phyloP scores from a whole-genome alignment of 192 early-diverging fungal genomes.

The Backusella liffmaniae region DNA sequence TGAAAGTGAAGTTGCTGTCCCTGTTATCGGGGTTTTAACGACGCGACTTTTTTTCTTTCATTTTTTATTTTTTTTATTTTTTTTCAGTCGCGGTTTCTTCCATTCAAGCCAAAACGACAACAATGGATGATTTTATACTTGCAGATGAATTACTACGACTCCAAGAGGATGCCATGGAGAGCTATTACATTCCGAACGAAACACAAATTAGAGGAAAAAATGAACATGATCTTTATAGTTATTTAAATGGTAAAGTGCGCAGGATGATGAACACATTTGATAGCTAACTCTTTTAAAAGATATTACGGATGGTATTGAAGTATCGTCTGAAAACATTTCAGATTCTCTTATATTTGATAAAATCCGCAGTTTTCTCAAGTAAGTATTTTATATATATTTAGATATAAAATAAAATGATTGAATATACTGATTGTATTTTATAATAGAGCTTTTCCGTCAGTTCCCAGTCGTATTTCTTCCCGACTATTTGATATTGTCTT shows the following conservation, averaged over 20 bases:
- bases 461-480: slow-evolving; percentile 46
- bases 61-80: not conserved
- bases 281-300: slow-evolving; percentile 15
- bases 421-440: not conserved
- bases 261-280: not conserved
- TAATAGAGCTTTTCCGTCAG: slow-evolving; percentile 47
- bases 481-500: slow-evolving; percentile 71
- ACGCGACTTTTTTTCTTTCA: not conserved
- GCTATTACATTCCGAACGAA: slow-evolving; percentile 42
- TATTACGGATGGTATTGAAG: slow-evolving; percentile 47
- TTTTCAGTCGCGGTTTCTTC: not conserved
- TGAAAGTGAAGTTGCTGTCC: not conserved
- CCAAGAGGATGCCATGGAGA: slow-evolving; percentile 34
- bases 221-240: slow-evolving; percentile 43
- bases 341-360: slow-evolving; percentile 55
- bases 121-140: slow-evolving; percentile 27
- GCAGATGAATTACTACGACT: slow-evolving; percentile 48
- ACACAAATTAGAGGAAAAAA: slow-evolving; percentile 40
- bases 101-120: not conserved
- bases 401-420: not conserved
- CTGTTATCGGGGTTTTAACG: not conserved
- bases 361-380: slow-evolving; percentile 74
- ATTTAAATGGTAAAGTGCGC: slow-evolving; percentile 44
- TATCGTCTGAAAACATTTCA: slow-evolving; percentile 40
- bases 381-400: slow-evolving; percentile 14